phyloP scores from a whole-genome alignment of 192 early-diverging fungal genomes.

The Phlyctochytrium planicorne region DNA sequence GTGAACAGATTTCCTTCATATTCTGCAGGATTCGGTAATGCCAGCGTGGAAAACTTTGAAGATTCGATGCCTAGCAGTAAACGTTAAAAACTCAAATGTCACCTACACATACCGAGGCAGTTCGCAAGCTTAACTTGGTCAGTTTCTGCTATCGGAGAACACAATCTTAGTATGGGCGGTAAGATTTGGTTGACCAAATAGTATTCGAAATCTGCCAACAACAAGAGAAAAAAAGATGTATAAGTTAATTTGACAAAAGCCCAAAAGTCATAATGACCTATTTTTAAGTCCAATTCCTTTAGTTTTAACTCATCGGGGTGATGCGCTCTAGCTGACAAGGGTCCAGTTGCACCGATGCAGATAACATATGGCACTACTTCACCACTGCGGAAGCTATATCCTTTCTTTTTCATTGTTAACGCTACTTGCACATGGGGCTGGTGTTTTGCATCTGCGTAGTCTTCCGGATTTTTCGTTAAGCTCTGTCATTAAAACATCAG shows the following conservation, averaged over 20 bases:
- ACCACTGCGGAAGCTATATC: constrained; percentile 67
- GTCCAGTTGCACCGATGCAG: constrained; percentile 50
- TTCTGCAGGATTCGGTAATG: not conserved
- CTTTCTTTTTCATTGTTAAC: constrained; percentile 69
- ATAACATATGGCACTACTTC: constrained; percentile 95
- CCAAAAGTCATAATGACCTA: constrained; percentile 41
- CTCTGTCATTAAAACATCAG: constrained; percentile 41
- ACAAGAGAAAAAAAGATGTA: constrained; percentile 12
- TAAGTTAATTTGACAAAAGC: not conserved
- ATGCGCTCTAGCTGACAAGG: constrained; percentile 72
- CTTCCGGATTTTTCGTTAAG: constrained; percentile 87
- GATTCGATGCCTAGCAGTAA: constrained; percentile 69
- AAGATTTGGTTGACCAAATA: constrained; percentile 91
- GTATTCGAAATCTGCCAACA: constrained; percentile 72
- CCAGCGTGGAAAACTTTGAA: constrained; percentile 51
- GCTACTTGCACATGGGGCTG: constrained; percentile 98
- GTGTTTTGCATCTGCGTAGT: constrained; percentile 80
- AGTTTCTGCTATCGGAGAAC: constrained; percentile 83
- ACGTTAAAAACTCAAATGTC: constrained; percentile 6
- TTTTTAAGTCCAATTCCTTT: constrained; percentile 41
- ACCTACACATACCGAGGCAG: constrained; percentile 60
- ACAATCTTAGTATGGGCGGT: constrained; percentile 81
- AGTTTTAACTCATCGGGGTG: constrained; percentile 80
- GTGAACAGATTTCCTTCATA: constrained; percentile 43
- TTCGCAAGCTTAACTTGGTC: constrained; percentile 75